phyloP scores from a whole-genome alignment of 2,329 filamentous ascomycete genomes.

The Trichoderma koningiopsis region DNA sequence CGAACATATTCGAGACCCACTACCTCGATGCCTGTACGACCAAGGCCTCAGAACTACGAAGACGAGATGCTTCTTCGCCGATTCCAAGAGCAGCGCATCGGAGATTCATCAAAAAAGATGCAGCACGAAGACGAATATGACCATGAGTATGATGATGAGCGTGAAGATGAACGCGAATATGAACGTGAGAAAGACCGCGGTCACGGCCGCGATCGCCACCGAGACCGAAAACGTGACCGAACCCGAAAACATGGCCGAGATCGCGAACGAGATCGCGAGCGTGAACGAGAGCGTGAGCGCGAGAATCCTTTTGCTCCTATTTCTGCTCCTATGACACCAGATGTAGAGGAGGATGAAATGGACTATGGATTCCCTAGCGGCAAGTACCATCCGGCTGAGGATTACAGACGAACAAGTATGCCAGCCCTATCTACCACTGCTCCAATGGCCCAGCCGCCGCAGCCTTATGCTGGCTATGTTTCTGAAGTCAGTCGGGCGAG shows the following conservation, averaged over 20 bases:
- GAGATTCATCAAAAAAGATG: conserved; percentile 43
- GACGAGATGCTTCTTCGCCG: conserved; percentile 51
- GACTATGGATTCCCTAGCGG: conserved; percentile 53
- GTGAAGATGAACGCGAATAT: neutral
- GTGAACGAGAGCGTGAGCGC: conserved; percentile 6
- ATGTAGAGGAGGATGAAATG: conserved; percentile 37
- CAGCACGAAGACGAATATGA: conserved; percentile 36
- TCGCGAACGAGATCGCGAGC: neutral
- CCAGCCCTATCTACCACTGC: conserved; percentile 32
- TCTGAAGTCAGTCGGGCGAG: conserved; percentile 48
- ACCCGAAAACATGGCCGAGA: neutral
- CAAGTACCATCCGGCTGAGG: conserved; percentile 63
- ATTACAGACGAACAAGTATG: conserved; percentile 47
- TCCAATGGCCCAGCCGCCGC: conserved; percentile 37
- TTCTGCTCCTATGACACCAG: conserved; percentile 28
- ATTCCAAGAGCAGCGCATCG: conserved; percentile 51
- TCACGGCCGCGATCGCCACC: neutral
- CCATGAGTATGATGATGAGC: neutral
- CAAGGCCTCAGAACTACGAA: conserved; percentile 43
- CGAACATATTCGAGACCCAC: conserved; percentile 21
- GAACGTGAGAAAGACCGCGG: neutral
- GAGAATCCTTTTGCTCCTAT: conserved; percentile 15
- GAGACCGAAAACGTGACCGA: neutral
- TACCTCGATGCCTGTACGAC: conserved; percentile 31
- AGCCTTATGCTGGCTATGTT: conserved; percentile 40